Conservation (phyloP, 257 asterid genomes). For the Phtheirospermum japonicum region DNA sequence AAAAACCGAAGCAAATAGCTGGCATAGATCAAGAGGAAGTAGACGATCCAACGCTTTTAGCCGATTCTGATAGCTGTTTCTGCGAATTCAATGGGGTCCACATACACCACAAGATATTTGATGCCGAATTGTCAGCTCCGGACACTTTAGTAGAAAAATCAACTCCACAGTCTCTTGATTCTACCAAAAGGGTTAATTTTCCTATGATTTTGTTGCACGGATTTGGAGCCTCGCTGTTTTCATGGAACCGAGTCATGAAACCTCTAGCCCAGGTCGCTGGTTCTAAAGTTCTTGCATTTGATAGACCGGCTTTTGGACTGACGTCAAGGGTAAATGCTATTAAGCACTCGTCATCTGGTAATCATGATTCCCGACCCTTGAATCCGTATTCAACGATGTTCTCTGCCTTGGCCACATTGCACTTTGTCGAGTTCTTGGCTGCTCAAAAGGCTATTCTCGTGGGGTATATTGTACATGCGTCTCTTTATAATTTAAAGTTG, state of each 20-base stretch:
- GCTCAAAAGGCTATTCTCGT: conserved; percentile 78
- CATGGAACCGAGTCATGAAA: conserved; percentile 84
- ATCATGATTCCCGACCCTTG: conserved; percentile 48
- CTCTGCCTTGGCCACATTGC: conserved; percentile 68
- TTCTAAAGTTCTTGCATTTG: conserved; percentile 87
- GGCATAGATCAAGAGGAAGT: conserved; percentile 72
- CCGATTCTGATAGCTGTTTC: conserved; percentile 85
- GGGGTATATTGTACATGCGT: conserved; percentile 56
- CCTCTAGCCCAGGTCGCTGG: conserved; percentile 53
- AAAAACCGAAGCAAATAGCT: conserved; percentile 42
- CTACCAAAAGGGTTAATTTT: conserved; percentile 34
- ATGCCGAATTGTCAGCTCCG: conserved; percentile 37
- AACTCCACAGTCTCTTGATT: conserved; percentile 30
- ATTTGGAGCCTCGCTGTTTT: conserved; percentile 86
- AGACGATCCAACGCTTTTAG: conserved; percentile 62
- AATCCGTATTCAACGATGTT: conserved; percentile 78
- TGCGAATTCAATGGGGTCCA: conserved; percentile 83
- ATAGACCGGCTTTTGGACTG: conserved; percentile 95
- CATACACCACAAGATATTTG: conserved; percentile 81
- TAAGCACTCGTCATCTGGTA: conserved; percentile 32
- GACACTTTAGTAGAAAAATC: conserved; percentile 32
- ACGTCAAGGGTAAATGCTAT: conserved; percentile 59
- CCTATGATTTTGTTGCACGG: conserved; percentile 94
- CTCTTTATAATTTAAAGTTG: background rate
- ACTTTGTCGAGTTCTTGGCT: conserved; percentile 70